A percentile compares a stretch with the other conserved stretches of the same genome.
phyloP scores from a whole-genome alignment of 2,329 filamentous ascomycete genomes.

The Paecilomyces variotii region DNA sequence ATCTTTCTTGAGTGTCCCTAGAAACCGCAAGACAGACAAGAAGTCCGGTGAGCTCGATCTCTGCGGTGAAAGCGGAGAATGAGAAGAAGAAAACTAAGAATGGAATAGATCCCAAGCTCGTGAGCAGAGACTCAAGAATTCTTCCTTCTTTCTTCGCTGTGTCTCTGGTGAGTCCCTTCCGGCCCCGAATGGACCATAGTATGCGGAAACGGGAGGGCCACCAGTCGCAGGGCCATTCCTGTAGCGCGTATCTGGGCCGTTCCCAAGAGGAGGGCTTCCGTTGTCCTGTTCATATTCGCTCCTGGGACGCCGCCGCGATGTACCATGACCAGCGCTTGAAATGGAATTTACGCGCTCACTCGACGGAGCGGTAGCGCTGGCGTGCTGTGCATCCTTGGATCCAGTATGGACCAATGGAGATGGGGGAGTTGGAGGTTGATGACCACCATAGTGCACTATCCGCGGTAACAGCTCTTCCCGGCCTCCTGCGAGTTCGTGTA shows the following conservation, averaged over 20 bases:
- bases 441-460: constrained; percentile 89
- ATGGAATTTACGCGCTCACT: constrained; percentile 50
- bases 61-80: background rate
- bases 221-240: constrained; percentile 29
- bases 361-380: constrained; percentile 50
- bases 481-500: constrained; percentile 83
- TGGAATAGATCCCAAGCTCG: constrained; percentile 96
- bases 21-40: background rate
- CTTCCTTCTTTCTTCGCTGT: constrained; percentile 78
- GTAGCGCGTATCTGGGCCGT: constrained; percentile 51
- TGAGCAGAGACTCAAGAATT: constrained; percentile 79
- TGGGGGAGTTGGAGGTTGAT: constrained; percentile 86
- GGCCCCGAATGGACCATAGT: constrained; percentile 67
- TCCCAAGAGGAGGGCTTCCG: constrained; percentile 73
- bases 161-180: constrained; percentile 77
- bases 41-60: background rate
- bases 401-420: constrained; percentile 47
- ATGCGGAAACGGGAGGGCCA: constrained; percentile 23
- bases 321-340: constrained; percentile 20
- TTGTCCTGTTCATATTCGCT: constrained; percentile 89
- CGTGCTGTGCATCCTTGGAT: constrained; percentile 19
- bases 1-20: background rate
- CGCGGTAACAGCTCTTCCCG: constrained; percentile 86
- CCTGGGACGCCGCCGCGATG: constrained; percentile 61
- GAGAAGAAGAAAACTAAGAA: constrained; percentile 41